These are phyloP conservation scores for Xylona heveae DNA, from an alignment of 495 filamentous ascomycete genomes.

Conservation along the genomic window DNA sequence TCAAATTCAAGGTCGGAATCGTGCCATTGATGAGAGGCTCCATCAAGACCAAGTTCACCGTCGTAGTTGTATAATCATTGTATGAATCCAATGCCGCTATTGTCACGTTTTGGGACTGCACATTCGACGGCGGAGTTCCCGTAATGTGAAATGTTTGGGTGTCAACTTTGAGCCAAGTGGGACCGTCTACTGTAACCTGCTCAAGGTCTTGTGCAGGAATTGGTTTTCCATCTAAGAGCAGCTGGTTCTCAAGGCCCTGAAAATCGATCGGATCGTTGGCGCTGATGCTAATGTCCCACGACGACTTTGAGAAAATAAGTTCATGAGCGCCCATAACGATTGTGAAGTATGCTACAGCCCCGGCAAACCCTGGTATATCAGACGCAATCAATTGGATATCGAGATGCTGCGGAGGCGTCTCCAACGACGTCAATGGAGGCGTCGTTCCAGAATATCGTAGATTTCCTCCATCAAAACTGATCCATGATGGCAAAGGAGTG, in stretches of 20 bases:
- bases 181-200: constrained; percentile 28
- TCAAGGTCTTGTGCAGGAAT: constrained; percentile 23
- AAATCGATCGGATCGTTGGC: constrained; percentile 31
- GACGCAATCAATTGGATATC: constrained; percentile 57
- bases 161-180: constrained; percentile 53
- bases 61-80: constrained; percentile 38
- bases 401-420: constrained; percentile 48
- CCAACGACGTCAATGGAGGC: constrained; percentile 36
- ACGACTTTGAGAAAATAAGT: constrained; percentile 34
- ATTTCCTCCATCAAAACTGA: constrained; percentile 40
- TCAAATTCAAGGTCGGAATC: constrained; percentile 27
- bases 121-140: constrained; percentile 37
- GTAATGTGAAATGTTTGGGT: constrained; percentile 34
- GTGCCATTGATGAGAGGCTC: constrained; percentile 20
- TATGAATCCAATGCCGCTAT: constrained; percentile 42
- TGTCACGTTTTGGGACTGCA: constrained; percentile 37
- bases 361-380: constrained; percentile 58
- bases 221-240: constrained; percentile 41
- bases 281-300: constrained; percentile 36
- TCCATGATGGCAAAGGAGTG: constrained; percentile 73
- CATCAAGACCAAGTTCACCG: constrained; percentile 34
- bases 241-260: constrained; percentile 23
- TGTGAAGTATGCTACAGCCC: constrained; percentile 39
- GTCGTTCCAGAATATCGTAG: constrained; percentile 58
- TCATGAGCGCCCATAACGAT: constrained; percentile 49